Base-by-base conservation (phyloP, 768 basidiomycete genomes). In the Arthromyces matolae region DNA sequence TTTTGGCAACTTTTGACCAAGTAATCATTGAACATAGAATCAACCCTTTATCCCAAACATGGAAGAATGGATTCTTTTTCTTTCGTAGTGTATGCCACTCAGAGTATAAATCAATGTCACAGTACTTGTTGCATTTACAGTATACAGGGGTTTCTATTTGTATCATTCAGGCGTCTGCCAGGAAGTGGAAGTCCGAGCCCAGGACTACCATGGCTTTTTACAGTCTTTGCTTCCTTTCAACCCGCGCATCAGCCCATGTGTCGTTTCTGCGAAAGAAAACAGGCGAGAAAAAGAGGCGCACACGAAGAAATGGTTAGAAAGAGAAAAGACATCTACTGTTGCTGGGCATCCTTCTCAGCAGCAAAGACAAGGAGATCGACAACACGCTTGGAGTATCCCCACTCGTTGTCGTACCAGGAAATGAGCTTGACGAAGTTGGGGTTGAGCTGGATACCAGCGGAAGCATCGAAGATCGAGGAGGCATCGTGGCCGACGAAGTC, bases 361-460 rank as follows among this genome's bases (percentile, higher is more conserved):
- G 81, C 84, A 72, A 68, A 91, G 55, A 81, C 72, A 65, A 98
- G 71, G 47, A 98, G 79, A 67, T 98, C 95, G 71, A 85, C 84
- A 45, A 95, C 93, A 65, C 93, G 86, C 67, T 74, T 82, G 37
- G 92, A 94, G 84, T 96, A 97, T 16, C 92, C 86, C 86, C 85
- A 91, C 72, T 93, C 89, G 70, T 92, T 93, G 71, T 91, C 89
- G 77, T 91, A 94, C 93, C 94, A 96, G 34, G 89, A 66, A 65
- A 98, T 85, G 61, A 96, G 82, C 82, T 98, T 98, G 77, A 97
- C 89, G 61, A 98, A 97, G 73, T 85, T 85, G 53, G 73, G 61
- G 84, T 88, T 96, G 65, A 98, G 83, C 65, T 84, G 78, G 66
- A 98, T 98, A 59, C 95, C 95, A 36, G 89, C 95, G 53, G 71